Evolutionary conservation across 768 basidiomycete genomes (phyloP), one percentile per base, ranked within the genome.

Genomic region (Trametes elegans): DNA sequence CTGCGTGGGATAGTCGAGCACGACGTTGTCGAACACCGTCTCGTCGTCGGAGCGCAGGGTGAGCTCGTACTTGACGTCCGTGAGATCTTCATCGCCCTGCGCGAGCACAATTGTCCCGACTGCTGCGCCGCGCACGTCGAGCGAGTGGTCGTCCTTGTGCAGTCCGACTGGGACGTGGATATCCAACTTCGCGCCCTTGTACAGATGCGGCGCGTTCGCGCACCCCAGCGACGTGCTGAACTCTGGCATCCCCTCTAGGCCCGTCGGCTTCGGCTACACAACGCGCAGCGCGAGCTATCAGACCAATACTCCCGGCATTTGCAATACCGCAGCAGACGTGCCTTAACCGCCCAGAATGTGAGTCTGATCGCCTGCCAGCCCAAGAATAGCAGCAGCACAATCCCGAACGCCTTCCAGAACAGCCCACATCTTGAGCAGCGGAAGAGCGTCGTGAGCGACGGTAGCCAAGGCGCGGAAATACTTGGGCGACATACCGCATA

Each of bases 221-320:
- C 82, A 84, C 8, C 79, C 79, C 0, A 83, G 73, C 6, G 79
- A 79, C 3, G 68, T 74, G 66, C 79, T 76, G 70, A 76, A 84
- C 24, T 65, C 72, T 0, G 83, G 83, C 76, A 83, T 79, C n/a
- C 68, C 64, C 60, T 84, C 82, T 6, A 83, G 68, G 10, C 80
- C 80, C 34, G 79, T 78, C 1, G 77, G 76, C 0, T 73, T 62
- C 32, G 76, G 74, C 82, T 83, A 29, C 5, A 58, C 2, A 52
- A n/a, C 14, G 5, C 24, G 11, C 24, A 29, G 23, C 43, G 47
- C 19, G 29, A 31, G n/a, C 41, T 29, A 55, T 48, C 39, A 40
- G 16, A 23, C 19, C 18, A 32, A 49, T 18, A 19, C 8, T 18
- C 45, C 29, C 31, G 45, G 7, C 23, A 4, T 18, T 21, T 13